phyloP scores from a whole-genome alignment of 2,329 filamentous ascomycete genomes.

The Colletotrichum musicola region DNA sequence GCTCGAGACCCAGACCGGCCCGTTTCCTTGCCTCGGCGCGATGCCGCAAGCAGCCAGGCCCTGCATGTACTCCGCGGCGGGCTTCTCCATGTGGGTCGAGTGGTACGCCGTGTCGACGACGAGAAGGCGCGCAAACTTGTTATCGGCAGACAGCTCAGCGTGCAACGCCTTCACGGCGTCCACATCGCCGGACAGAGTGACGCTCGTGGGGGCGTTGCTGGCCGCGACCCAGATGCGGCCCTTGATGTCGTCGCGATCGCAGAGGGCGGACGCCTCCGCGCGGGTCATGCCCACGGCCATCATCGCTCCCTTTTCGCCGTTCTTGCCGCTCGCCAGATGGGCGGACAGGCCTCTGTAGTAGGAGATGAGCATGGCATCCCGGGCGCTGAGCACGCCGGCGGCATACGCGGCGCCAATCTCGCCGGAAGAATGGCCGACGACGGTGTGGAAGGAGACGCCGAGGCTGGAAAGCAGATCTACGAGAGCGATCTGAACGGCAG shows the following conservation, averaged over 20 bases:
- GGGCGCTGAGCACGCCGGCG: slow-evolving; percentile 41
- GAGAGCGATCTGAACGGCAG: slow-evolving; percentile 43
- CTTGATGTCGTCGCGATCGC: slow-evolving; percentile 34
- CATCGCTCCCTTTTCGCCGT: slow-evolving; percentile 41
- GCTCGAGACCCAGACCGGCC: slow-evolving; percentile 55
- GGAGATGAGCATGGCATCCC: slow-evolving; percentile 42
- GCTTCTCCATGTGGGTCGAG: slow-evolving; percentile 59
- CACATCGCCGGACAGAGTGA: slow-evolving; percentile 50
- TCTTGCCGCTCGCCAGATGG: slow-evolving; percentile 35
- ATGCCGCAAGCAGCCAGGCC: slow-evolving; percentile 47
- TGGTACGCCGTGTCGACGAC: slow-evolving; percentile 62
- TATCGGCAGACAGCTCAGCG: slow-evolving; percentile 41
- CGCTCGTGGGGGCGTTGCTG: slow-evolving; percentile 45
- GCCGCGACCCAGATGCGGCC: slow-evolving; percentile 45
- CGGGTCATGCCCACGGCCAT: slow-evolving; percentile 42
- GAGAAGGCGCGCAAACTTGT: slow-evolving; percentile 52
- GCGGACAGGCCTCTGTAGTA: slow-evolving; percentile 42
- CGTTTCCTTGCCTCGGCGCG: slow-evolving; percentile 42
- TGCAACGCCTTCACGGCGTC: slow-evolving; percentile 44
- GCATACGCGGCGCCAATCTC: slow-evolving; percentile 54
- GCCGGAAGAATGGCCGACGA: slow-evolving; percentile 44
- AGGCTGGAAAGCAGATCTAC: slow-evolving; percentile 38
- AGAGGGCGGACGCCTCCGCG: slow-evolving; percentile 33
- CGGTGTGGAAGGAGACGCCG: slow-evolving; percentile 37
- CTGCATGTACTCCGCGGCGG: slow-evolving; percentile 50